Conservation (phyloP, 306 rosid genomes). For the Acmispon strigosus region DNA sequence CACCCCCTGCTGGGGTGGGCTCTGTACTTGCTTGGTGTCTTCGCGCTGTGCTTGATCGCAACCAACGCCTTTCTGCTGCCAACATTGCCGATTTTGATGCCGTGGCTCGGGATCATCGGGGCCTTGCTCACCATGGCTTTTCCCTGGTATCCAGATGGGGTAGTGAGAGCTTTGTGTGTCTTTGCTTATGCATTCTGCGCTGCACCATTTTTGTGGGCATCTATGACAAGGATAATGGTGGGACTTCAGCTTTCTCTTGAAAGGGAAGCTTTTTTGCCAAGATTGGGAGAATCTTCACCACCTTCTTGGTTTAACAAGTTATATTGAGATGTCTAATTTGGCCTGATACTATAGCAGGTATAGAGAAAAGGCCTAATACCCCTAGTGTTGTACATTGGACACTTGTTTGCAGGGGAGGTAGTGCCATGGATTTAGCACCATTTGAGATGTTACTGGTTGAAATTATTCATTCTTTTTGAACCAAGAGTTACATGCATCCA, state of each 20-base stretch:
- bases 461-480: slow-evolving; percentile 13
- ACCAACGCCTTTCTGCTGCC: slow-evolving; percentile 60
- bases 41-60: slow-evolving; percentile 53
- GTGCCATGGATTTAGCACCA: slow-evolving; percentile 16
- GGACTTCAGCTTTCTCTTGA: slow-evolving; percentile 64
- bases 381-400: background rate
- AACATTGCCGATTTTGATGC: slow-evolving; percentile 49
- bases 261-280: slow-evolving; percentile 62
- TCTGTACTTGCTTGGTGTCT: slow-evolving; percentile 56
- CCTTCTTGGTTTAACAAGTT: slow-evolving; percentile 52
- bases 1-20: slow-evolving; percentile 86
- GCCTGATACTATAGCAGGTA: background rate
- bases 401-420: background rate
- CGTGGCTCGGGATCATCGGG: slow-evolving; percentile 51
- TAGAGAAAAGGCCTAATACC: background rate
- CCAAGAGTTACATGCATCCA: background rate
- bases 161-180: slow-evolving; percentile 60
- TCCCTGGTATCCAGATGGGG: slow-evolving; percentile 73
- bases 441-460: background rate
- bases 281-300: slow-evolving; percentile 49
- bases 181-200: slow-evolving; percentile 64
- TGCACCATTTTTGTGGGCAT: slow-evolving; percentile 64
- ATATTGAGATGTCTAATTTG: slow-evolving; percentile 23
- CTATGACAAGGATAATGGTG: slow-evolving; percentile 38
- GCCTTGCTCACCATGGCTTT: slow-evolving; percentile 66